These are phyloP conservation scores for Clavulina sp. DNA, from an alignment of 768 basidiomycete species.

Conservation along the genomic window DNA sequence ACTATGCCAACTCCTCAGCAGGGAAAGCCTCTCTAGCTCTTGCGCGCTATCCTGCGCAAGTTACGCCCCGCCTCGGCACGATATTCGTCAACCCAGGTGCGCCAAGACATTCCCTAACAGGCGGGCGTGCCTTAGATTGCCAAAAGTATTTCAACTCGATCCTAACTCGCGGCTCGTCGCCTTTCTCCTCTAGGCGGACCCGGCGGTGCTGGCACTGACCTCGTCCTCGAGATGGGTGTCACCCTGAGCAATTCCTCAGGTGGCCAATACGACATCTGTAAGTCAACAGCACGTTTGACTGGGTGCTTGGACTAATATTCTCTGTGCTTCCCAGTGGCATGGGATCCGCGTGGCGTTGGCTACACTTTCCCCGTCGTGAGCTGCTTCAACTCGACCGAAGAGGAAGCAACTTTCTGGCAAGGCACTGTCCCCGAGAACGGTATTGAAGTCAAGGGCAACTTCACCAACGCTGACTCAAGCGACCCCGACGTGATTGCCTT, in stretches of 20 bases:
- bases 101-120: neutral
- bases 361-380: neutral
- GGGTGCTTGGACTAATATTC: neutral
- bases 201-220: conserved; percentile 1
- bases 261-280: conserved; percentile 2
- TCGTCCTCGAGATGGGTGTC: neutral
- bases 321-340: neutral
- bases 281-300: too few species aligned
- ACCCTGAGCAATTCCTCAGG: neutral
- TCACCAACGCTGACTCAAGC: conserved; percentile 1
- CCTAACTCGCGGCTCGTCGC: neutral
- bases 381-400: conserved; percentile 2
- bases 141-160: neutral
- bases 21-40: neutral
- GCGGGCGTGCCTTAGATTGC: neutral
- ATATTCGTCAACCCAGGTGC: conserved; percentile 6
- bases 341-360: conserved; percentile 6
- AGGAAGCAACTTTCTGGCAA: neutral
- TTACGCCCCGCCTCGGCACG: neutral
- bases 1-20: neutral
- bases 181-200: conserved; percentile 2
- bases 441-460: conserved; percentile 4
- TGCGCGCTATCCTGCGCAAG: neutral
- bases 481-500: conserved; percentile 2
- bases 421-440: neutral